A percentile compares a stretch with the other conserved stretches of the same genome.
Conservation (phyloP, 331 rosid species). For the Malus hybrid region DNA sequence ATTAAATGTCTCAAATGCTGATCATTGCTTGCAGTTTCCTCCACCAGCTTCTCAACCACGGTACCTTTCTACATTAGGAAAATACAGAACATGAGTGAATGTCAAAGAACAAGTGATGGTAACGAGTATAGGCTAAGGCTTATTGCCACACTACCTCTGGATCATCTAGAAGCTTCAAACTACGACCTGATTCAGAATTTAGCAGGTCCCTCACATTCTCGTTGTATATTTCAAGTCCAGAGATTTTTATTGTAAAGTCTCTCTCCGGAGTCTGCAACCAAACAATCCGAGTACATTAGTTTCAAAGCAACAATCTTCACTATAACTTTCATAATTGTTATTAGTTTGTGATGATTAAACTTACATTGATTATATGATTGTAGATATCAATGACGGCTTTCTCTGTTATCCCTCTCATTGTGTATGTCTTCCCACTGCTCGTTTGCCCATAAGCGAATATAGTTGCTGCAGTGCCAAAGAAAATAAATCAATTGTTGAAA, state of each 20-base stretch:
- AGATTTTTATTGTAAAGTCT: slow-evolving; percentile 73
- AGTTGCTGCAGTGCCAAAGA: slow-evolving; percentile 57
- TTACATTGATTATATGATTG: slow-evolving; percentile 78
- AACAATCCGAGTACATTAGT: slow-evolving; percentile 17
- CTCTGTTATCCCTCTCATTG: slow-evolving; percentile 98
- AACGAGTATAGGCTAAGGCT: not conserved
- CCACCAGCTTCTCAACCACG: slow-evolving; percentile 89
- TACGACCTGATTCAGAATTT: slow-evolving; percentile 84
- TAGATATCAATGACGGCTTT: slow-evolving; percentile 94
- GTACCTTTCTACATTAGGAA: slow-evolving; percentile 77
- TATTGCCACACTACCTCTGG: slow-evolving; percentile 58
- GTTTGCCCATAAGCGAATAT: slow-evolving; percentile 98
- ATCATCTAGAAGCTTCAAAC: slow-evolving; percentile 86
- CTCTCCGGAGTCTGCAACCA: slow-evolving; percentile 76
- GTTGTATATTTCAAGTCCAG: slow-evolving; percentile 94
- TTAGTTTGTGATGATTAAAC: slow-evolving; percentile 9
- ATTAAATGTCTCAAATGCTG: slow-evolving; percentile 81
- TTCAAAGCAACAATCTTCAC: not conserved
- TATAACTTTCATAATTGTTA: not conserved
- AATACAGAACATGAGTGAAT: not conserved
- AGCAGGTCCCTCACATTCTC: slow-evolving; percentile 90
- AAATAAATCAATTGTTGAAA: slow-evolving; percentile 9
- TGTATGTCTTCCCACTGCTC: slow-evolving; percentile 96
- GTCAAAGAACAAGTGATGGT: not conserved
- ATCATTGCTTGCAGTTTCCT: slow-evolving; percentile 86